Evolutionary conservation across 495 filamentous ascomycete species (phyloP).

Genomic region (Melanomma pulvis-pyrius): DNA sequence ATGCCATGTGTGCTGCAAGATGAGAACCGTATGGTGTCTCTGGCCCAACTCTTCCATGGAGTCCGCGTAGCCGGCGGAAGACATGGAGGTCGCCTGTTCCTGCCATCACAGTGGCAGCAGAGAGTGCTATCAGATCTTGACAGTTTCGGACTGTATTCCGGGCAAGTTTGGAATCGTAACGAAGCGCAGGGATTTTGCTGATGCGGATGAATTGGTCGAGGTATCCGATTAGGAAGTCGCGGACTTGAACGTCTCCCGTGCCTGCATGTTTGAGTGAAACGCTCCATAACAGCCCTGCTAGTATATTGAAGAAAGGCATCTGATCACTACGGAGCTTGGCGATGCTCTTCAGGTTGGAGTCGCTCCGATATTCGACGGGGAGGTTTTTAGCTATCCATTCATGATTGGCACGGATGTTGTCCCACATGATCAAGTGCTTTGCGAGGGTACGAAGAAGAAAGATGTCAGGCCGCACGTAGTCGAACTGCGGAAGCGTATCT

Average conservation of each 20-base stretch:
- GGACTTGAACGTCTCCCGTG: conserved; percentile 68
- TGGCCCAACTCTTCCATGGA: conserved; percentile 83
- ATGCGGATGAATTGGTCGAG: conserved; percentile 86
- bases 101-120: conserved; percentile 88
- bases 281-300: conserved; percentile 84
- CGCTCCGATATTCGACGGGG: conserved; percentile 64
- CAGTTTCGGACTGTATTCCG: conserved; percentile 84
- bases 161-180: conserved; percentile 80
- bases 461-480: conserved; percentile 91
- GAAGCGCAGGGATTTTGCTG: conserved; percentile 64
- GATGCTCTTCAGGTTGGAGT: conserved; percentile 57
- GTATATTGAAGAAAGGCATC: conserved; percentile 89
- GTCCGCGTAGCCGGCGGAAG: conserved; percentile 83
- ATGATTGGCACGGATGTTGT: conserved; percentile 67
- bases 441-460: conserved; percentile 88
- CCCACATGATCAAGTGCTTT: conserved; percentile 94
- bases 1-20: conserved; percentile 86
- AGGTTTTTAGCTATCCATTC: conserved; percentile 76
- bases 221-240: conserved; percentile 81
- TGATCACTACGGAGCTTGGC: conserved; percentile 69
- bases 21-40: conserved; percentile 92
- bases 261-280: conserved; percentile 86
- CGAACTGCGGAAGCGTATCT: conserved; percentile 84
- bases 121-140: conserved; percentile 79
- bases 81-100: conserved; percentile 87